A percentile compares a stretch with the other conserved stretches of the same genome.
These are phyloP conservation scores for Pseudocercospora musae DNA, from an alignment of 2,329 filamentous ascomycete species.

Conservation along the genomic window DNA sequence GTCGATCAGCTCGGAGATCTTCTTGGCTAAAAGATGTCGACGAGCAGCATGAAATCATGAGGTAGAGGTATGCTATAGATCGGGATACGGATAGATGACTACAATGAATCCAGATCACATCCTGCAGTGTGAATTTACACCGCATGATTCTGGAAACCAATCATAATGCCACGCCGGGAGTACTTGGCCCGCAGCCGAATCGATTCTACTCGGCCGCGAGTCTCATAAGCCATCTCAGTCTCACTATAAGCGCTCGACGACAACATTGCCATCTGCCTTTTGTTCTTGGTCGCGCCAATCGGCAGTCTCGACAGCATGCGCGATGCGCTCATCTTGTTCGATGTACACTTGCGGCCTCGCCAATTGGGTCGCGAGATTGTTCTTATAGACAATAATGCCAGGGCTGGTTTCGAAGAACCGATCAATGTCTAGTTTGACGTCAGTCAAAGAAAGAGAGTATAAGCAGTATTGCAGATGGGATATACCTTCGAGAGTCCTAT, in stretches of 20 bases:
- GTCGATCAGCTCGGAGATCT: slow-evolving; percentile 82
- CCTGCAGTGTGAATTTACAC: background rate
- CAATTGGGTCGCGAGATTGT: slow-evolving; percentile 23
- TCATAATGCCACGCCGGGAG: background rate
- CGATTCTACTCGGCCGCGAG: background rate
- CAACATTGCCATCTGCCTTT: slow-evolving; percentile 12
- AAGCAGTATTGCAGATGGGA: background rate
- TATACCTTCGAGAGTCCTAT: slow-evolving; percentile 44
- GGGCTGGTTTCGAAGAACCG: slow-evolving; percentile 36
- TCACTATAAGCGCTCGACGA: slow-evolving; percentile 14
- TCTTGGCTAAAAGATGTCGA: slow-evolving; percentile 28
- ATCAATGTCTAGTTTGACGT: slow-evolving; percentile 1
- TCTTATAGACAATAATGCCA: slow-evolving; percentile 18
- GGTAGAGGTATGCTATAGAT: background rate
- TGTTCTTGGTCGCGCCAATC: background rate
- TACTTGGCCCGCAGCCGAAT: background rate
- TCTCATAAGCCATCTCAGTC: background rate
- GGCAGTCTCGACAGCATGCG: slow-evolving; percentile 12
- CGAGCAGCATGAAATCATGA: background rate
- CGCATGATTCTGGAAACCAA: background rate
- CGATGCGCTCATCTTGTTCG: slow-evolving; percentile 24
- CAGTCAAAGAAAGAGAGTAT: background rate
- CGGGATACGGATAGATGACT: background rate
- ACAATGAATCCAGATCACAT: background rate
- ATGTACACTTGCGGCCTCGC: slow-evolving; percentile 18